Percentiles rank a stretch among this genome's conserved stretches.
phyloP scores from a whole-genome alignment of 495 filamentous ascomycete genomes.

The Tuber calosporum region DNA sequence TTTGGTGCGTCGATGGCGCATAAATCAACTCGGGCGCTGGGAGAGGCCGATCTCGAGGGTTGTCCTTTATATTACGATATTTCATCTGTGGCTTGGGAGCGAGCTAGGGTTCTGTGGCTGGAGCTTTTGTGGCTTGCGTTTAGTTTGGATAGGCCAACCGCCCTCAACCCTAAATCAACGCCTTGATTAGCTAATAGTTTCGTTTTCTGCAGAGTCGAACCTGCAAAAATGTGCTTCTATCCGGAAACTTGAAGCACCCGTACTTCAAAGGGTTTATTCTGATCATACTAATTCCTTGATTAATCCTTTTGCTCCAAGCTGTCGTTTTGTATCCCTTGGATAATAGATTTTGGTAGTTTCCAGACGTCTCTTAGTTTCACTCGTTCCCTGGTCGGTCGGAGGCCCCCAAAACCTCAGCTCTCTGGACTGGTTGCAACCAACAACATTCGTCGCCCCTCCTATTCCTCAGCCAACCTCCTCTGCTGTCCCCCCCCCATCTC shows the following conservation, averaged over 20 bases:
- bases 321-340: neutral
- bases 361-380: neutral
- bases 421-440: constrained; percentile 22
- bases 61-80: neutral
- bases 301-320: neutral
- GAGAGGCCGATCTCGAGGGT: no score
- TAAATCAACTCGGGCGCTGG: no score
- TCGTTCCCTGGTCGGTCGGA: neutral
- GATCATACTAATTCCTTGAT: neutral
- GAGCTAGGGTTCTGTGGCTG: neutral
- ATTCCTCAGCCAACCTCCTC: constrained; percentile 12
- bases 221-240: neutral
- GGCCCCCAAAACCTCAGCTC: constrained; percentile 27
- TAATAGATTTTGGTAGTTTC: neutral
- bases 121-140: neutral
- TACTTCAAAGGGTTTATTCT: neutral
- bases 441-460: constrained; percentile 36
- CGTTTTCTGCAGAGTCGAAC: neutral
- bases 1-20: no score
- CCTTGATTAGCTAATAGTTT: neutral
- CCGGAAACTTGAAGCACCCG: neutral
- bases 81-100: neutral
- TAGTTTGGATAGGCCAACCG: neutral
- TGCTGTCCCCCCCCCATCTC: no score
- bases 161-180: neutral